A percentile compares a stretch with the other conserved stretches of the same genome.
Conservation (phyloP, 331 rosid genomes). For the Malus hybrid region DNA sequence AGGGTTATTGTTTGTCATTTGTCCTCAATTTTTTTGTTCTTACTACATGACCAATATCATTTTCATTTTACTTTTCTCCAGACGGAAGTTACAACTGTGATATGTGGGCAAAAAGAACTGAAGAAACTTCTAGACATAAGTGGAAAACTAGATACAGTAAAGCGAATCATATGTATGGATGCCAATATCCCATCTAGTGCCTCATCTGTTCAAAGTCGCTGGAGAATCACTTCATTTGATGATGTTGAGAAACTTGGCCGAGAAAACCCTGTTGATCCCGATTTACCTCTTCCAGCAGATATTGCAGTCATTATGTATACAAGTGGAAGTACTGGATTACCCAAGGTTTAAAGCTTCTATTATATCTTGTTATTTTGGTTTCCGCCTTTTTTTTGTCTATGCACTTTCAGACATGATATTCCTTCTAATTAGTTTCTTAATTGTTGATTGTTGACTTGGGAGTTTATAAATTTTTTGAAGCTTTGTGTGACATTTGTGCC, state of each 20-base stretch:
- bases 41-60: conserved; percentile 3
- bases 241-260: conserved; percentile 66
- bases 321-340: conserved; percentile 97
- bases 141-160: conserved; percentile 77
- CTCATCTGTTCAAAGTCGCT: conserved; percentile 37
- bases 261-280: conserved; percentile 50
- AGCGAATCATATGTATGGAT: conserved; percentile 75
- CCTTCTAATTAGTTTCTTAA: not conserved
- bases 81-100: conserved; percentile 90
- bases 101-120: conserved; percentile 86
- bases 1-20: not conserved
- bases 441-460: not conserved
- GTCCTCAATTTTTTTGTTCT: not conserved
- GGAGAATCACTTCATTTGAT: conserved; percentile 53
- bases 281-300: conserved; percentile 81
- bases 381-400: not conserved
- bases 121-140: conserved; percentile 50
- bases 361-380: not conserved
- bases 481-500: not conserved
- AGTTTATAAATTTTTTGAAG: not conserved
- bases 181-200: conserved; percentile 48
- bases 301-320: conserved; percentile 97
- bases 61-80: conserved; percentile 31
- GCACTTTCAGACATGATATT: conserved; percentile 8
- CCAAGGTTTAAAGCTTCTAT: conserved; percentile 66